Conservation (phyloP, 495 filamentous ascomycete species). For the Gamarada debralockiae region DNA sequence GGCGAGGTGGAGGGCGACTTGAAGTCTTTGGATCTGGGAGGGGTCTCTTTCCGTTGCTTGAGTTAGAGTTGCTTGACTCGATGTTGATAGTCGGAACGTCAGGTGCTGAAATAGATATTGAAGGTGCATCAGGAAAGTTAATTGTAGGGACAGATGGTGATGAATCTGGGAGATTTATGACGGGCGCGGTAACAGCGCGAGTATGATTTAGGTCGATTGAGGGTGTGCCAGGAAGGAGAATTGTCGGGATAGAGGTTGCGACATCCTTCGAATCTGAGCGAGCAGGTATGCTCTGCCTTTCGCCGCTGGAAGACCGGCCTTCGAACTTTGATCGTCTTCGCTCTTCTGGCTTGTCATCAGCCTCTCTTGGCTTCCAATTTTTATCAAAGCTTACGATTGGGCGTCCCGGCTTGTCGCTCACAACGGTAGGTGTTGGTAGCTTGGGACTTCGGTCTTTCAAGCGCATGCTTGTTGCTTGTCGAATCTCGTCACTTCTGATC, state of each 20-base stretch:
- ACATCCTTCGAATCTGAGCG: constrained; percentile 23
- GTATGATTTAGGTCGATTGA: constrained; percentile 30
- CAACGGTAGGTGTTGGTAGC: constrained; percentile 77
- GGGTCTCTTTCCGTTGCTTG: constrained; percentile 30
- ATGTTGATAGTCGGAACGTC: constrained; percentile 11
- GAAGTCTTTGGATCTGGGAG: constrained; percentile 33
- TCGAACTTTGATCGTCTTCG: constrained; percentile 25
- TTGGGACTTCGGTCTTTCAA: constrained; percentile 80
- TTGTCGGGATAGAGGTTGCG: constrained; percentile 40
- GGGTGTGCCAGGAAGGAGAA: constrained; percentile 50
- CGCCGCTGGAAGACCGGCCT: constrained; percentile 5
- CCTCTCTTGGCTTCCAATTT: constrained; percentile 66
- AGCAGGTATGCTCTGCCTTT: constrained; percentile 24
- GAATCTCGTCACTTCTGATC: constrained; percentile 80
- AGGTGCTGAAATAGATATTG: constrained; percentile 27
- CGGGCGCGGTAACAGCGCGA: constrained; percentile 1
- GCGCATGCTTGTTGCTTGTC: constrained; percentile 84
- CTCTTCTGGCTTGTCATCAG: constrained; percentile 50
- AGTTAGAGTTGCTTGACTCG: constrained; percentile 1
- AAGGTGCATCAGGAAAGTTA: constrained; percentile 38
- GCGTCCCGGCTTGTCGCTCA: constrained; percentile 78
- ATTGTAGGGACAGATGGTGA: constrained; percentile 49
- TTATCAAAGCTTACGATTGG: constrained; percentile 92
- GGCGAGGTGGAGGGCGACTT: constrained; percentile 27
- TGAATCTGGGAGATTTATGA: constrained; percentile 32